Base-by-base conservation (phyloP, 1,284 basidiomycete genomes). In the Ceratorhiza oryzae-sativae region DNA sequence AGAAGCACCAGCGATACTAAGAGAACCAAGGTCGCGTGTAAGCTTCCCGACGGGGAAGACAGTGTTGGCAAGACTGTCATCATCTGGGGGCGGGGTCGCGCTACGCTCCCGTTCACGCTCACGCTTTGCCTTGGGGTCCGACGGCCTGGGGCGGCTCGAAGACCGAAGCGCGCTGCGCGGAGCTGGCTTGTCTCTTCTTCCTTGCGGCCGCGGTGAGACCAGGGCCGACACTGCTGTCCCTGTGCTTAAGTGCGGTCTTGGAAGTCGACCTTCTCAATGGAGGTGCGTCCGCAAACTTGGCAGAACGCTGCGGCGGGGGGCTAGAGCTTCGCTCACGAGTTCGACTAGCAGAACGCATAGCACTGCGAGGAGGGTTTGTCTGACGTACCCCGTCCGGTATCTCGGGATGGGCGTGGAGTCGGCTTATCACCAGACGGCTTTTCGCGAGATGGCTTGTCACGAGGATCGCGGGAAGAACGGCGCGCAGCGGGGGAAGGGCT, bases 291-390 rank as follows among this genome's bases (percentile, higher is more conserved):
- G 63, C 67, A 49, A 70, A 59, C 55, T 58, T 59, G 30, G 67
- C 45, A 30, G 42, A 59, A n/a, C 67, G 67, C 55, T 70, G 55
- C 4, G 67, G 67, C 12, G 53, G 67, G 23, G 67, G 67, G 49
- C 67, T 70, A 32, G 42, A 46, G 20, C 67, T 70, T 27, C 67
- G 32, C 27, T 70, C 42, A 41, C 67, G 67, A 58, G 53, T 53
- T 4, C 67, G 67, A 25, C 67, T 70, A 6, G 67, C 53, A 20
- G 67, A 70, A 59, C 67, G 67, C 67, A 58, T 70, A 23, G 67
- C 67, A 20, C 55, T 70, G 10, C 67, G 67, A 15, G 67, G 67
- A 58, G 1, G 67, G 67, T 42, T 70, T 70, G 41, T 48, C 53
- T 32, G 41, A 18, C 5, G 20, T 39, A 25, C 39, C 46, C 32